Evolutionary conservation across 495 filamentous ascomycete genomes (phyloP), one percentile per base, ranked within the genome.

Genomic region (Cercophora samala): DNA sequence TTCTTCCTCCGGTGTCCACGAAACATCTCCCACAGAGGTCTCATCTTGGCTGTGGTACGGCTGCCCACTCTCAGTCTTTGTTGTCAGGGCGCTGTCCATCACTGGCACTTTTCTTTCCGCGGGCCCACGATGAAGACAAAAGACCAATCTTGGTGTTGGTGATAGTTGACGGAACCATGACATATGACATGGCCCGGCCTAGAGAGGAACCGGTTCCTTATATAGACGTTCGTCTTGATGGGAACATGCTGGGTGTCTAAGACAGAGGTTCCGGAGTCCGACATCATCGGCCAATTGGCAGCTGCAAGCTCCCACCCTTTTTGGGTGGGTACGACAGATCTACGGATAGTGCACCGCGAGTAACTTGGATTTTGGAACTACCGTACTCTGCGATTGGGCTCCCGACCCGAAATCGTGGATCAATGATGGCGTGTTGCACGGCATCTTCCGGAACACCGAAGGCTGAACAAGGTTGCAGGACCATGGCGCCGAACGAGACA

Each of bases 1-100:
- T 60, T 73, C 77, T 5, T 67, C 73, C 46, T 67, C 64, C 8
- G 67, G 55, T 0, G 64, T 54, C 68, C 68, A 69, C 0, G n/a
- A 56, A 21, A 56, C n/a, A 24, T 29, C 46, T 24, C 22, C 56
- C 19, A 23, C 21, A 15, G 17, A 21, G 13, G 23, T 46, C 11
- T 26, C n/a, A 17, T 32, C 29, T 15, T 32, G 24, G 17, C 19
- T 26, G 4, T 17, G 17, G 15, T n/a, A 60, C 29, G 5, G 37
- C 8, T 46, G 37, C 6, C 37, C 37, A 17, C 37, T 13, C 37
- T 46, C 37, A 9, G 37, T 46, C 37, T 46, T 46, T 18, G 37
- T 46, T 46, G 37, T 46, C 37, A 46, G 15, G 37, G 37, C 2
- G 11, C 37, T 46, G 6, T 46, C 37, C 37, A 46, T 46, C n/a